Evolutionary conservation across 2,329 filamentous ascomycete genomes (phyloP).

Genomic region (Volutella citrinella): DNA sequence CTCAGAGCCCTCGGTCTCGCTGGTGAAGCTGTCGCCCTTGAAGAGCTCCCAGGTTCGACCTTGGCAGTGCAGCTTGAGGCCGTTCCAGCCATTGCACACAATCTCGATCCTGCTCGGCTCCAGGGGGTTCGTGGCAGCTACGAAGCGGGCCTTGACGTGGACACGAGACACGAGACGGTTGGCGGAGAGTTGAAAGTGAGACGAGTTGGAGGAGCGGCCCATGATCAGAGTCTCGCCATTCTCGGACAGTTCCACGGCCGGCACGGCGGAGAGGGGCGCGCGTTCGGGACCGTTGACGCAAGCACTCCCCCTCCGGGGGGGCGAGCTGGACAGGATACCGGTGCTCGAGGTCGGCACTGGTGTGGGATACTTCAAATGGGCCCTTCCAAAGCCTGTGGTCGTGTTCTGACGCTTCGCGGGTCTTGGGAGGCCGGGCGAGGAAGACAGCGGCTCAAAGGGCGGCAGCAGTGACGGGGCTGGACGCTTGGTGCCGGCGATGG

Average conservation of each 20-base stretch:
- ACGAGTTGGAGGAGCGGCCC: constrained; percentile 92
- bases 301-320: constrained; percentile 54
- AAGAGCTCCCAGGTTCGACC: constrained; percentile 79
- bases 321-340: constrained; percentile 84
- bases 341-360: constrained; percentile 93
- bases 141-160: constrained; percentile 84
- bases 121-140: constrained; percentile 64
- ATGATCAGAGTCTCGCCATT: constrained; percentile 81
- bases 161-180: constrained; percentile 92
- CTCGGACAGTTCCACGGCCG: constrained; percentile 75
- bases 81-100: constrained; percentile 93
- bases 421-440: constrained; percentile 69
- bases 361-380: constrained; percentile 77
- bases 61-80: constrained; percentile 87
- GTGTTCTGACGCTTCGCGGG: constrained; percentile 64
- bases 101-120: constrained; percentile 81
- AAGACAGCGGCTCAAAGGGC: constrained; percentile 76
- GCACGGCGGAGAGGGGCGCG: constrained; percentile 77
- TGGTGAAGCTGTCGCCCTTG: constrained; percentile 87
- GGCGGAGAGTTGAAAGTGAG: constrained; percentile 89
- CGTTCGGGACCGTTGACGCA: constrained; percentile 69
- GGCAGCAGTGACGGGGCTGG: constrained; percentile 68
- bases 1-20: constrained; percentile 81
- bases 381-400: constrained; percentile 31
- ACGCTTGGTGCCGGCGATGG: constrained; percentile 52